A percentile compares a stretch with the other conserved stretches of the same genome.
Conservation (phyloP, 768 basidiomycete species). For the Erythrobasidium yunnanense region DNA sequence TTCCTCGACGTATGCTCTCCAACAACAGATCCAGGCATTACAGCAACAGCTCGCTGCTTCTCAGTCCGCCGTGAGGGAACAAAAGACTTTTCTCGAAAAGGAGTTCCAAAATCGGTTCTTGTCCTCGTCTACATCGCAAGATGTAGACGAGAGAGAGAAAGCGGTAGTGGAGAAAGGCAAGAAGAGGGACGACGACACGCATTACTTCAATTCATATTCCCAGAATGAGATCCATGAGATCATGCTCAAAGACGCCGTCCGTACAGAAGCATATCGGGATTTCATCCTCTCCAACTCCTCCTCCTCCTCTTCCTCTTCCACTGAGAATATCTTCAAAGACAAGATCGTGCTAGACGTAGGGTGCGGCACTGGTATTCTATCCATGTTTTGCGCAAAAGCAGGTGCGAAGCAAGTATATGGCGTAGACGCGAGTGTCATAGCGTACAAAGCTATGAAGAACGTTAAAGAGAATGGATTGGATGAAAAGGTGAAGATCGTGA, state of each 20-base stretch:
- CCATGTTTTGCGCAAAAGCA: conserved; percentile 74
- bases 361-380: conserved; percentile 87
- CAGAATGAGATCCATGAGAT: conserved; percentile 88
- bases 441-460: conserved; percentile 63
- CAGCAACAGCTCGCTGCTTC: conserved; percentile 55
- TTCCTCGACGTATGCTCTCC: conserved; percentile 40
- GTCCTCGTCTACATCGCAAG: conserved; percentile 40
- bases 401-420: conserved; percentile 85
- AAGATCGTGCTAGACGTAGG: conserved; percentile 88
- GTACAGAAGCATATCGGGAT: conserved; percentile 82
- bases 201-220: conserved; percentile 85
- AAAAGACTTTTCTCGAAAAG: conserved; percentile 51
- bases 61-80: conserved; percentile 55
- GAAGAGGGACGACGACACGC: conserved; percentile 73
- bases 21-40: conserved; percentile 51
- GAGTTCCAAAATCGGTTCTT: conserved; percentile 43
- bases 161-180: conserved; percentile 33
- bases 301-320: too few species aligned
- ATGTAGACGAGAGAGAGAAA: conserved; percentile 43
- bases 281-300: conserved; percentile 75
- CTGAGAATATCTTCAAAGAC: conserved; percentile 68
- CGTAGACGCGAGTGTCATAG: conserved; percentile 79
- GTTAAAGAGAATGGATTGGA: conserved; percentile 62
- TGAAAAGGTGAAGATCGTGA: conserved; percentile 74
- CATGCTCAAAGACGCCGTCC: conserved; percentile 90